Conservation (phyloP, 768 basidiomycete species). For the Lentinus brumalis region DNA sequence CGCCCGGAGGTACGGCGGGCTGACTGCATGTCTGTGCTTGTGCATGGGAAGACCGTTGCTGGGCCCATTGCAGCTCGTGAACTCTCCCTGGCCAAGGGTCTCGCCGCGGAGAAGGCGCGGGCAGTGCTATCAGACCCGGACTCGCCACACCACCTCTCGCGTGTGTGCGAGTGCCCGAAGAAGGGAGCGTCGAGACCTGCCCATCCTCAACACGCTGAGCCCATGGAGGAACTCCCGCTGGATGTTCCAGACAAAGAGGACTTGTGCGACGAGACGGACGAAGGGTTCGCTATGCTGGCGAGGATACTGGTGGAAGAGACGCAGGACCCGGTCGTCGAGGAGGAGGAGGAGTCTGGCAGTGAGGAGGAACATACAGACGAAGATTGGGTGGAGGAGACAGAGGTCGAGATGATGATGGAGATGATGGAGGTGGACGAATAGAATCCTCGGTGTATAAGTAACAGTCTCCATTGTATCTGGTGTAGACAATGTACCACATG, state of each 20-base stretch:
- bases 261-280: slow-evolving; percentile 48
- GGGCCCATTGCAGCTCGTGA: slow-evolving; percentile 66
- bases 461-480: too few relatives aligned
- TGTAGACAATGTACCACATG: too few relatives aligned
- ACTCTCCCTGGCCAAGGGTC: slow-evolving; percentile 62
- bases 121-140: slow-evolving; percentile 49
- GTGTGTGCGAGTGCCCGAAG: slow-evolving; percentile 43
- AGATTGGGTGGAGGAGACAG: neutral
- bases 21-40: slow-evolving; percentile 56
- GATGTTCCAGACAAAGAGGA: slow-evolving; percentile 27
- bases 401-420: slow-evolving; percentile 3
- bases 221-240: neutral
- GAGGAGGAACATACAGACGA: neutral
- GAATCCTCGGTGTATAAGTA: too few relatives aligned
- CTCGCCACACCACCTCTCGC: slow-evolving; percentile 46
- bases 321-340: neutral
- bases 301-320: slow-evolving; percentile 19
- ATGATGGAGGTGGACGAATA: neutral
- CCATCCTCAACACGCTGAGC: neutral
- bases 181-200: neutral
- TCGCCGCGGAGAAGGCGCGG: slow-evolving; percentile 65
- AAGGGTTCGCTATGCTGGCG: slow-evolving; percentile 51
- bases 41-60: slow-evolving; percentile 57
- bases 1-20: slow-evolving; percentile 44
- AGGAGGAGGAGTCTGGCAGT: neutral